Conservation (phyloP, 371 early-diverging fungal species). For the Chytridiales sp. region DNA sequence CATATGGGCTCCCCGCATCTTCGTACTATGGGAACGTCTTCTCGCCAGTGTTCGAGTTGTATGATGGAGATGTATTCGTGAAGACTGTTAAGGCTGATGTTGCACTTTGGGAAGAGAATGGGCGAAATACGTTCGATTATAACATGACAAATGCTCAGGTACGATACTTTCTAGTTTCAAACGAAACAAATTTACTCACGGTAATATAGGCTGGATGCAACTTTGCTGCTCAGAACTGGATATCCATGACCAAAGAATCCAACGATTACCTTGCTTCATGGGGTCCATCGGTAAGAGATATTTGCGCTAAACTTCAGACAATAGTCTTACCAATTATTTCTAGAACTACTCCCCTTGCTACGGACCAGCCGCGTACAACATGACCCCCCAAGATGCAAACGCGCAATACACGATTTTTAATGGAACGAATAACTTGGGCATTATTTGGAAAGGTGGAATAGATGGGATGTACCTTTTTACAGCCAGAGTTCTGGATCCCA, state of each 20-base stretch:
- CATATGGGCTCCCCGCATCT: slow-evolving; percentile 14
- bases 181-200: background rate
- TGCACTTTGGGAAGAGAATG: slow-evolving; percentile 31
- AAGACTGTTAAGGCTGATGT: slow-evolving; percentile 25
- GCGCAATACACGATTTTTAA: slow-evolving; percentile 32
- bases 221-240: slow-evolving; percentile 16
- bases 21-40: slow-evolving; percentile 30
- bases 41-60: slow-evolving; percentile 31
- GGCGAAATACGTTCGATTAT: slow-evolving; percentile 21
- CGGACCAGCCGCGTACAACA: background rate
- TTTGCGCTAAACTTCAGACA: background rate
- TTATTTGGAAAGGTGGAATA: slow-evolving; percentile 29
- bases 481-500: slow-evolving; percentile 33
- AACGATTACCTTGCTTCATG: slow-evolving; percentile 10
- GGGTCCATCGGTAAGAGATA: slow-evolving; percentile 7
- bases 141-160: slow-evolving; percentile 22
- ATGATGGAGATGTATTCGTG: slow-evolving; percentile 20
- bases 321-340: background rate
- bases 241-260: background rate
- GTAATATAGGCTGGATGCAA: slow-evolving; percentile 24
- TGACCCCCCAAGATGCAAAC: background rate
- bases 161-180: background rate
- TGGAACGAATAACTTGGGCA: slow-evolving; percentile 21
- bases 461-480: slow-evolving; percentile 29
- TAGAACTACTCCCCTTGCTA: slow-evolving; percentile 32